Evolutionary conservation across 2,329 filamentous ascomycete species (phyloP), one percentile per base, ranked within the genome.

Genomic region (Xylariales sp.): DNA sequence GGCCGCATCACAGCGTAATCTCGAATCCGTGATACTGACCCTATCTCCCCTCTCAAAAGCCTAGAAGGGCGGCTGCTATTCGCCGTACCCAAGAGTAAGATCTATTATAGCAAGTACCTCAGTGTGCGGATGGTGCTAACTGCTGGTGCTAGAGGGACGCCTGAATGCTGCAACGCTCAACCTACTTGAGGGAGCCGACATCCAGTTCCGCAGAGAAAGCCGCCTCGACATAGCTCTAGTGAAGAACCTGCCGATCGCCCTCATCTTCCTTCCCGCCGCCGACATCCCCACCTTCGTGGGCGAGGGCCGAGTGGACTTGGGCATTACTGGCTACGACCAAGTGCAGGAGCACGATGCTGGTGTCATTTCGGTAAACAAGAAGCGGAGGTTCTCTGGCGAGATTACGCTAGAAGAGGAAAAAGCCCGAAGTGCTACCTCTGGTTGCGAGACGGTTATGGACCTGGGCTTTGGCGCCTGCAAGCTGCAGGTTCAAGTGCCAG

Each of bases 201-300:
- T 98, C 54, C 89, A 98, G 63, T 98, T 98, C 71, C 83, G 87
- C 61, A 84, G 93, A 57, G 89, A 96, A 71, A 89, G 85, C 61
- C 85, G 93, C 42, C 86, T 97, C 54, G 93, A 98, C 63, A 96
- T 98, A 57, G 93, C 93, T 13, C 83, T 98, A 18, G 93, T 97
- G 59, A 95, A 96, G 73, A 98, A 98, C 67, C 81, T 93, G 19
- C 88, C 87, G 24, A 88, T 98, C 53, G 93, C 93, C 13, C 85
- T 98, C 43, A 83, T 98, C 58, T 98, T 98, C 72, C 85, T 98
- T 18, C 93, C 93, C 20, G 93, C 91, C 25, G 90, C 89, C 50
- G 93, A 98, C 61, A 98, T 98, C 57, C 93, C 93, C 5, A 95
- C 89, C 27, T 97, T 97, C 58, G 90, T 98, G 33, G 91, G 91